These are phyloP conservation scores for Helianthus tuberosus DNA, from an alignment of 129 eudicot genomes.

Conservation along the genomic window DNA sequence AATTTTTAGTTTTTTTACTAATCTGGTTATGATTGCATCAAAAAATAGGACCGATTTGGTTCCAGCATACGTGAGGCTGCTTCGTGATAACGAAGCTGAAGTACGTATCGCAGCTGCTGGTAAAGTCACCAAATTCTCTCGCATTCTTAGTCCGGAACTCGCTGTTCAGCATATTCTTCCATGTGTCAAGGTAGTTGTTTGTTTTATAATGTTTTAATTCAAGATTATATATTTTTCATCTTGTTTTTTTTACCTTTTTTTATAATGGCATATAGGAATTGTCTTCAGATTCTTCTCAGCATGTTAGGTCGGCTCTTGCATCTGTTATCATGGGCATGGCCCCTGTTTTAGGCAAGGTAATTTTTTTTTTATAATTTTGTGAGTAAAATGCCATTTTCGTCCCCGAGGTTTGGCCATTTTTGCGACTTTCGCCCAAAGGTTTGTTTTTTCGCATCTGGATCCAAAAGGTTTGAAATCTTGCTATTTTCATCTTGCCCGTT, in stretches of 20 bases:
- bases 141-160: slow-evolving; percentile 88
- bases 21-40: not conserved
- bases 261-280: slow-evolving; percentile 60
- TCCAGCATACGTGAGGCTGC: slow-evolving; percentile 97
- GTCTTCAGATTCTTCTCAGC: slow-evolving; percentile 99
- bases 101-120: slow-evolving; percentile 99
- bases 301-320: slow-evolving; percentile 98
- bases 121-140: slow-evolving; percentile 93
- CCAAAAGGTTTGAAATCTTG: too few species aligned
- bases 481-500: too few species aligned
- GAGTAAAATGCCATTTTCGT: too few species aligned
- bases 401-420: too few species aligned
- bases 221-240: not conserved
- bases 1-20: not conserved
- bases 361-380: not conserved
- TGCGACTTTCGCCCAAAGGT: too few species aligned
- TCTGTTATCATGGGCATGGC: slow-evolving; percentile 99
- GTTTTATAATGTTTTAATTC: not conserved
- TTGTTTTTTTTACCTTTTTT: slow-evolving; percentile 14
- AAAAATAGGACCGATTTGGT: slow-evolving; percentile 82
- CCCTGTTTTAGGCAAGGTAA: slow-evolving; percentile 95
- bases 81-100: slow-evolving; percentile 99
- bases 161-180: slow-evolving; percentile 97
- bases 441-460: too few species aligned
- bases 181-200: slow-evolving; percentile 77